Base-by-base conservation (phyloP, 495 filamentous ascomycete genomes). In the Aspergillus incahuasiensis region DNA sequence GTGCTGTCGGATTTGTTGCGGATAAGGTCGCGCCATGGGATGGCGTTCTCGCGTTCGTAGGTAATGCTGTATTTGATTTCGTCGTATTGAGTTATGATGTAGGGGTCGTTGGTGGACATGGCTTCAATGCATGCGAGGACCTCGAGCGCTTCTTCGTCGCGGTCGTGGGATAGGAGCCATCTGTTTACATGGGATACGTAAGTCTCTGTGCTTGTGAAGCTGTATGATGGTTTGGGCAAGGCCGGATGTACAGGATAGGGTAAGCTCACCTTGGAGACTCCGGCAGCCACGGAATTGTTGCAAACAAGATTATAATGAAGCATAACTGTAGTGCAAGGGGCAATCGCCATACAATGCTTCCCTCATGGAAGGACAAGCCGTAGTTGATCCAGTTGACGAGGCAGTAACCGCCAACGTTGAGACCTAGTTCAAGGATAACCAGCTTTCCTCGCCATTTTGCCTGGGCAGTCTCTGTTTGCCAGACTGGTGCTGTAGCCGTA, bases 391-490 rank as follows among this genome's bases (percentile, higher is more conserved):
- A 84, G 51, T 82, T 82, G 38, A 65, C 64, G 4, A 81, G 56
- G 19, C 66, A 72, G 60, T 82, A 85, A 6, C 83, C 81, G 35
- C 76, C 76, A 48, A 86, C 81, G 56, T 85, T 85, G 68, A 83
- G 66, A 20, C 79, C 78, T 70, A 85, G 74, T 53, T 86, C 82
- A 12, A 86, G 70, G 42, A 85, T 75, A 15, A 85, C 79, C 25
- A 86, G 67, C 56, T 81, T 79, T 41, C 86, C 85, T 57, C 85
- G 72, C 76, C 79, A 82, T 44, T 74, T 72, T 0, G 76, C 71
- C 49, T 83, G 78, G 0, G 81, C 80, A 0, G 81, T 84, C 57
- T 89, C 83, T 2, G 79, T 79, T 62, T 87, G 82, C 82, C 82
- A 89, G 6, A 85, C 75, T 4, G 86, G 86, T 1, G 81, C 83